phyloP scores from a whole-genome alignment of 352 stramenopile species.

The Globisporangium middletonii region DNA sequence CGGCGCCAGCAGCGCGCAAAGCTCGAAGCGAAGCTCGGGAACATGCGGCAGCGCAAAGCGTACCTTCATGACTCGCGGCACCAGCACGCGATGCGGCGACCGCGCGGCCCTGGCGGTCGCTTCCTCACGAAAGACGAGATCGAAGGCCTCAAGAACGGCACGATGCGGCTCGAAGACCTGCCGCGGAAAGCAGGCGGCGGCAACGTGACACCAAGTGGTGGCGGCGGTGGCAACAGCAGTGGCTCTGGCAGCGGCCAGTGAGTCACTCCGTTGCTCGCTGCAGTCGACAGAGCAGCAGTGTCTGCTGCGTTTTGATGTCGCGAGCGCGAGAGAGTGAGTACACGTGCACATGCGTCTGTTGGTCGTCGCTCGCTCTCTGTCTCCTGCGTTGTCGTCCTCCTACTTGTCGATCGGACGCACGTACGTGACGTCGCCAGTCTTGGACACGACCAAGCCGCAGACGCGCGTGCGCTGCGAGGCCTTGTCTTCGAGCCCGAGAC shows the following conservation, averaged over 20 bases:
- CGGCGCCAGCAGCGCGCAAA: constrained; percentile 83
- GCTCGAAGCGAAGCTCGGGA: constrained; percentile 80
- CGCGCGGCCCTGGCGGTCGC: constrained; percentile 71
- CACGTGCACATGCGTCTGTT: not conserved
- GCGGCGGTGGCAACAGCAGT: not conserved
- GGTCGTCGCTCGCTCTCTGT: not conserved
- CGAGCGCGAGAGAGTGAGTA: not conserved
- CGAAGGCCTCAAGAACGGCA: constrained; percentile 58
- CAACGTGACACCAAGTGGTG: too few species aligned
- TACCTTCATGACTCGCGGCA: constrained; percentile 86
- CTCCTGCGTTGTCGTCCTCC: not conserved
- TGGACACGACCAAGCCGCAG: constrained; percentile 66
- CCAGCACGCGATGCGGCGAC: constrained; percentile 83
- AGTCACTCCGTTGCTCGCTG: too few species aligned
- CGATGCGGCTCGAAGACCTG: constrained; percentile 56
- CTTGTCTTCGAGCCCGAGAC: constrained; percentile 79
- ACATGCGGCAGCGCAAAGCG: constrained; percentile 71
- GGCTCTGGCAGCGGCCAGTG: not conserved
- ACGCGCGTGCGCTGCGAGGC: constrained; percentile 31
- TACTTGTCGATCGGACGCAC: constrained; percentile 63
- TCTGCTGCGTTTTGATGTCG: not conserved
- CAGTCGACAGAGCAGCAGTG: not conserved
- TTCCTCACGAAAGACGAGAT: constrained; percentile 85
- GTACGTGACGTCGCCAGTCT: constrained; percentile 65
- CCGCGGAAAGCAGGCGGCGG: constrained; percentile 25